These are phyloP conservation scores for Xylaria bambusicola DNA, from an alignment of 495 filamentous ascomycete genomes.

Conservation along the genomic window DNA sequence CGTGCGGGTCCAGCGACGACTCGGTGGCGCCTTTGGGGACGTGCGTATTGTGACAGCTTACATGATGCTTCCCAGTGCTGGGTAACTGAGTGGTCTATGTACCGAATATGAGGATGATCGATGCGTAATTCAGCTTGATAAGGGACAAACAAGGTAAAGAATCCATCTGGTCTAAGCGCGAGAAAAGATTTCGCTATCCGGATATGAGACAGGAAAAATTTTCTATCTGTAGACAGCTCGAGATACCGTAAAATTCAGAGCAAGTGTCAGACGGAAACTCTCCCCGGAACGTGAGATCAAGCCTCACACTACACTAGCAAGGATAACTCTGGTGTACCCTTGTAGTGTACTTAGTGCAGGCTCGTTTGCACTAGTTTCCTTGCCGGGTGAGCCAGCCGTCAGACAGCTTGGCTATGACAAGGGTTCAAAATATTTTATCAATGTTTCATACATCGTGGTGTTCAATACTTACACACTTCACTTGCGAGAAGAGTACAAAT, in stretches of 20 bases:
- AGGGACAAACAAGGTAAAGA: constrained; percentile 10
- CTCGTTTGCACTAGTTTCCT: constrained; percentile 10
- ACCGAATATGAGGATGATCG: too few relatives aligned
- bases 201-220: constrained; percentile 10
- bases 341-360: too few relatives aligned
- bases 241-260: constrained; percentile 1
- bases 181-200: neutral
- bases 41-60: too few relatives aligned
- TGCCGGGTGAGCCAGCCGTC: constrained; percentile 9
- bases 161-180: neutral
- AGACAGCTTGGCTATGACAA: constrained; percentile 2
- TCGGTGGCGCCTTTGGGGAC: too few relatives aligned
- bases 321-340: too few relatives aligned
- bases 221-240: constrained; percentile 6
- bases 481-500: too few relatives aligned
- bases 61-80: too few relatives aligned
- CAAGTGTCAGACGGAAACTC: constrained; percentile 16
- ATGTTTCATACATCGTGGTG: too few relatives aligned
- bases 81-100: too few relatives aligned
- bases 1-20: too few relatives aligned
- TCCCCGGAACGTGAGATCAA: constrained; percentile 19
- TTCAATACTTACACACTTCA: too few relatives aligned
- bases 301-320: constrained; percentile 1
- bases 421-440: constrained; percentile 9
- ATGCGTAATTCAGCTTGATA: too few relatives aligned